Percentiles rank a stretch among this genome's conserved stretches.
These are phyloP conservation scores for Elongisporangium anandrum DNA, from an alignment of 352 stramenopile species.

Conservation along the genomic window DNA sequence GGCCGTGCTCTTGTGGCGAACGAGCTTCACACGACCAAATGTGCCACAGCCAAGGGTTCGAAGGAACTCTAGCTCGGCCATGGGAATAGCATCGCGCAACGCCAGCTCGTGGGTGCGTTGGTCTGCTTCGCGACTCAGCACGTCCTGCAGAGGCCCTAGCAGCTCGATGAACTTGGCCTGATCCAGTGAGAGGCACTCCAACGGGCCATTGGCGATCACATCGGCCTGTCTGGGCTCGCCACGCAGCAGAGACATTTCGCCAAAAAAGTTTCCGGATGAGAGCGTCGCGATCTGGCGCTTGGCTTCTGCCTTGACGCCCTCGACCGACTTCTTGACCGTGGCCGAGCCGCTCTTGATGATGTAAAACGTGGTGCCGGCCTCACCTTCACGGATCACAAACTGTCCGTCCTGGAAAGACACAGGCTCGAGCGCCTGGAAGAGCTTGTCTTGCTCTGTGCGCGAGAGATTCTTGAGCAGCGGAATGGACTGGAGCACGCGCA, in stretches of 20 bases:
- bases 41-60: constrained; percentile 92
- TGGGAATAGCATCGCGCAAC: constrained; percentile 30
- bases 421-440: constrained; percentile 51
- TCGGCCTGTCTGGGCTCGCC: constrained; percentile 55
- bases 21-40: constrained; percentile 94
- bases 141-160: constrained; percentile 70
- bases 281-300: constrained; percentile 53
- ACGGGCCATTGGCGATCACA: constrained; percentile 57
- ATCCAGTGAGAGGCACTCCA: constrained; percentile 89
- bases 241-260: constrained; percentile 67
- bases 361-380: constrained; percentile 68
- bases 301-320: constrained; percentile 22
- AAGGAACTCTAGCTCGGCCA: constrained; percentile 80
- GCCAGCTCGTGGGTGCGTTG: constrained; percentile 36
- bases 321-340: constrained; percentile 39
- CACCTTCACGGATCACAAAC: constrained; percentile 63
- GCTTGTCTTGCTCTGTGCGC: constrained; percentile 47
- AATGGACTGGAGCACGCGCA: constrained; percentile 71
- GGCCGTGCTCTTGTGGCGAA: constrained; percentile 71
- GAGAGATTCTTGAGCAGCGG: constrained; percentile 69
- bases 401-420: constrained; percentile 51
- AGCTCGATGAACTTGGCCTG: constrained; percentile 84
- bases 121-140: constrained; percentile 60
- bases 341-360: constrained; percentile 77
- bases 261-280: constrained; percentile 57